Base-by-base conservation (phyloP, 2,329 filamentous ascomycete species). In the Ascochyta viciae-villosae region DNA sequence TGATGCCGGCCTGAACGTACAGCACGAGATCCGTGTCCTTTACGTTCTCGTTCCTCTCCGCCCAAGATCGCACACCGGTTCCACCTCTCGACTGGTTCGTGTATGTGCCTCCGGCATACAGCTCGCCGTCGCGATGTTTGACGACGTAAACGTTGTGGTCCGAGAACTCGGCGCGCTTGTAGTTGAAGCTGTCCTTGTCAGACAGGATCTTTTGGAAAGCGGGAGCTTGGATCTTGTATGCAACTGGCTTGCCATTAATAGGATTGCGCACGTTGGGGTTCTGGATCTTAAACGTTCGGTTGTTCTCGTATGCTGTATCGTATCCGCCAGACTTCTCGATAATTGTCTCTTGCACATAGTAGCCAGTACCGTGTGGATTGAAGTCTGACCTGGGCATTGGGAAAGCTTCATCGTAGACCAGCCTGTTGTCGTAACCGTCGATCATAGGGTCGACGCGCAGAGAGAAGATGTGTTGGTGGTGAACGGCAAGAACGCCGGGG, bases 381-480 rank as follows among this genome's bases (percentile, higher is more conserved):
- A 80, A 73, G 50, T 80, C 78, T 40, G 74, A 77, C 41, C 85
- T 78, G 1, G 85, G 84, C 80, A 89, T 85, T 0, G 87, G 74
- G 48, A 85, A 81, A 0, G 83, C 80, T 64, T 87, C 76, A 23
- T 83, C 76, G 66, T 88, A 80, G 45, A 80, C 72, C 23, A 81
- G 64, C 27, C 79, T 73, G 70, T 82, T 80, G 48, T 74, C 54
- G 64, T 75, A 69, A 54, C 81, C 77, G 58, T 83, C 78, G 54
- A 82, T 71, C 64, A 76, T 73, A 29, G 80, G 74, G 72, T 84
- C 75, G 55, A 85, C 64, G 52, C 82, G 75, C 60, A 83, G 67
- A 60, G 77, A 73, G 78, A 93, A 91, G 72, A 92, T 89, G 74
- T 92, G 90, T 70, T 93, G 89, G 67, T 92, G 89, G 74, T 89